phyloP scores from a whole-genome alignment of 805 yeast genomes.

The Metschnikowia drakensbergensis region DNA sequence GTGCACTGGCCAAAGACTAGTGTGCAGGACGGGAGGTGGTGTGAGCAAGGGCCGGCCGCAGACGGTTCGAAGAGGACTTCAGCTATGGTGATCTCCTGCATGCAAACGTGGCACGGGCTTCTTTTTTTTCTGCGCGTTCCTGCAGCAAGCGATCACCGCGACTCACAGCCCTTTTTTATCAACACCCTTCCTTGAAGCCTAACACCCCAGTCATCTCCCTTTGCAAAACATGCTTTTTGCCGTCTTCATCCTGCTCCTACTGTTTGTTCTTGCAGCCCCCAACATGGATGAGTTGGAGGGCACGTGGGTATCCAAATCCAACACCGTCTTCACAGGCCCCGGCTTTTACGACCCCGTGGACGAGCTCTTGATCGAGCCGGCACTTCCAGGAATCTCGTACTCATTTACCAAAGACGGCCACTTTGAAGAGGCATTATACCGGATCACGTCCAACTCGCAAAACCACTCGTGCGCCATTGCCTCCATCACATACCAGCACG shows the following conservation, averaged over 20 bases:
- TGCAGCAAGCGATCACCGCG: not conserved
- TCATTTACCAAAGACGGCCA: constrained; percentile 91
- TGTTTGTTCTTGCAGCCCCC: constrained; percentile 27
- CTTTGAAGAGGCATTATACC: constrained; percentile 86
- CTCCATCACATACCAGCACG: constrained; percentile 83
- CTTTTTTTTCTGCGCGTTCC: not conserved
- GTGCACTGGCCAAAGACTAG: too few relatives aligned
- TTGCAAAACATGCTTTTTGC: not conserved
- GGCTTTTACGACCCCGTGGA: constrained; percentile 95
- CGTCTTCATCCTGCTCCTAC: constrained; percentile 8
- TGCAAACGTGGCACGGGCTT: too few relatives aligned
- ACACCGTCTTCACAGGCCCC: constrained; percentile 95
- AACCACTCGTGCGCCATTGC: constrained; percentile 85
- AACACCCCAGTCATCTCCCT: not conserved
- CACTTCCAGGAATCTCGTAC: constrained; percentile 88
- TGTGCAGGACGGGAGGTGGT: too few relatives aligned
- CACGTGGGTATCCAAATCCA: constrained; percentile 94
- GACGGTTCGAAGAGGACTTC: too few relatives aligned
- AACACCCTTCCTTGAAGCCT: not conserved
- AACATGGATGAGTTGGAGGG: constrained; percentile 58
- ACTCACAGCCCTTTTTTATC: constrained; percentile 1
- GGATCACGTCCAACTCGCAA: constrained; percentile 63
- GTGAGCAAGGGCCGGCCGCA: too few relatives aligned
- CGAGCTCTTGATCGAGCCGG: constrained; percentile 91
- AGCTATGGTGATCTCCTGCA: too few relatives aligned